Base-by-base conservation (phyloP, 495 filamentous ascomycete species). In the Xylaria flabelliformis region DNA sequence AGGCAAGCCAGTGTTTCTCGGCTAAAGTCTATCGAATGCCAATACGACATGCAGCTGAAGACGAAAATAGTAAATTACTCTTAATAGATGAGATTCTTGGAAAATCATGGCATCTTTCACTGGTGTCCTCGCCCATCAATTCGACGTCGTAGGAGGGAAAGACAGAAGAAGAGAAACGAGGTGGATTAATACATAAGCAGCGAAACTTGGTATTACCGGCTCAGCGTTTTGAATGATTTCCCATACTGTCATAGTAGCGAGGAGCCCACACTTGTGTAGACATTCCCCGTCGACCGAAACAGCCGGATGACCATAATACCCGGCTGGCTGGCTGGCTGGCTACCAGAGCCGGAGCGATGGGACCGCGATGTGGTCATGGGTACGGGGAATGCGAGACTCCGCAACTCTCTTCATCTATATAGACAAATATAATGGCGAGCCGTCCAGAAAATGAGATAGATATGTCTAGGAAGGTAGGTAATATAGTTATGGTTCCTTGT, bases 231-330 rank as follows among this genome's bases (percentile, higher is more conserved):
- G 24, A n/a, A 13, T 5, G 21, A 53, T 53, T 8, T 3, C 1
- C 21, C n/a, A 12, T 24, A 4, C 9, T 26, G 2, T 24, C 21
- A 10, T 9, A 53, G 13, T 26, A 13, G 21, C 21, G 50, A 13
- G 26, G 10, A 26, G 21, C 21, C 21, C 50, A 53, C 9, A 12
- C 50, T 15, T 13, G 6, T 42, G 1, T 48, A 48, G 6, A 19
- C 4, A 19, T n/a, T n/a, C 17, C 58, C 29, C 34, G 34, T 61
- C 58, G 34, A 39, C 34, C 58, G 58, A 34, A 61, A 36, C 19
- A 61, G 58, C 58, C 58, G 29, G 58, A 39, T 61, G 17, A 9
- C 32, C n/a, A 61, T 34, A 61, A 61, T 39, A 61, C 58, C 58
- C 58, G 58, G 58, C 53, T 56, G 53, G 26, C 26, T 29, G 53